These are phyloP conservation scores for Aspergillus nidulans DNA, from an alignment of 495 filamentous ascomycete species.

Conservation along the genomic window DNA sequence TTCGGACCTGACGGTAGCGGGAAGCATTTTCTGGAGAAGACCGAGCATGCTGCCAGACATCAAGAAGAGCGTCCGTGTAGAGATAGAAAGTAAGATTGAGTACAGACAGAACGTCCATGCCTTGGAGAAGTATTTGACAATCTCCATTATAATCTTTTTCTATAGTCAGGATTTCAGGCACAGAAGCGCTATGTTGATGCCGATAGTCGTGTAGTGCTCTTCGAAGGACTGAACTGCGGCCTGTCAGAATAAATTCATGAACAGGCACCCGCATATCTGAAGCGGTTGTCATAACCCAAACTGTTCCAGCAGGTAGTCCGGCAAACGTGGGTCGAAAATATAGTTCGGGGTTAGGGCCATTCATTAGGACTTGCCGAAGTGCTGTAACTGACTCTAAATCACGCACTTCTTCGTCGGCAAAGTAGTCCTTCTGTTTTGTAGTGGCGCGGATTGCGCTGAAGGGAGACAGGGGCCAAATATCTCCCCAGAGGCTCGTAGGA, in stretches of 20 bases:
- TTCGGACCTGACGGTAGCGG: conserved; percentile 71
- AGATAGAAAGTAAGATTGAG: conserved; percentile 75
- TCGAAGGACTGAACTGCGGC: conserved; percentile 66
- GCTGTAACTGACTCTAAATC: conserved; percentile 21
- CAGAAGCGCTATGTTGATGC: conserved; percentile 34
- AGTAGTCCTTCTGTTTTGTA: conserved; percentile 6
- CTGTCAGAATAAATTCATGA: conserved; percentile 76
- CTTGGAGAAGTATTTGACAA: conserved; percentile 54
- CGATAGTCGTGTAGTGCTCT: conserved; percentile 53
- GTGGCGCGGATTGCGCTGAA: conserved; percentile 35
- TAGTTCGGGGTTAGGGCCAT: conserved; percentile 52
- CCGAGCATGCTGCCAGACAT: conserved; percentile 75
- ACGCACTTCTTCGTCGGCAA: conserved; percentile 14
- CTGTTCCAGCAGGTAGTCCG: conserved; percentile 27
- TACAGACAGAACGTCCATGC: conserved; percentile 67
- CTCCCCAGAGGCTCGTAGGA: conserved; percentile 64
- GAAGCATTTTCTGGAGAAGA: conserved; percentile 56
- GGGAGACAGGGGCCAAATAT: conserved; percentile 64
- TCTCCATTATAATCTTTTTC: conserved; percentile 45
- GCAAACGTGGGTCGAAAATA: conserved; percentile 37
- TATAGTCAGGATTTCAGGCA: conserved; percentile 59
- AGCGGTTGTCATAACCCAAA: conserved; percentile 50
- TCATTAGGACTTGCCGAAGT: conserved; percentile 45
- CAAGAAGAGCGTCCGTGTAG: conserved; percentile 75
- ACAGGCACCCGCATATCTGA: conserved; percentile 69